Conservation (phyloP, 257 asterid genomes). For the Ilex aquifolium region DNA sequence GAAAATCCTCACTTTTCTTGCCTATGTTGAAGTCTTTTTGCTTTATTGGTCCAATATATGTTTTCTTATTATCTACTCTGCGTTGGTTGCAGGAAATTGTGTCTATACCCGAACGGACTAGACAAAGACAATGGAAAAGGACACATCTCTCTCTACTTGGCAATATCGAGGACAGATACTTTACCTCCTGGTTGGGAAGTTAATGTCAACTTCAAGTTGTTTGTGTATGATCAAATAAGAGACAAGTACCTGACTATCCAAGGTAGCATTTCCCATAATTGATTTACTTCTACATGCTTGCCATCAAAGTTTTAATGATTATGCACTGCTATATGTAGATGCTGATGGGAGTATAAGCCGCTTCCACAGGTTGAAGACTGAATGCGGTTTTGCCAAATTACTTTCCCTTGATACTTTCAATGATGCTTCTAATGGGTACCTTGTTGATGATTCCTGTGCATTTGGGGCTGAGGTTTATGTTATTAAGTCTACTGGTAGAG, state of each 20-base stretch:
- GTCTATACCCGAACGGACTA: constrained; percentile 10
- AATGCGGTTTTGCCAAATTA: constrained; percentile 5
- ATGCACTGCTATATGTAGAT: neutral
- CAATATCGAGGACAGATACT: neutral
- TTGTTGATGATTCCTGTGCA: neutral
- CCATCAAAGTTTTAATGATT: no score
- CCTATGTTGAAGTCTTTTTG: no score
- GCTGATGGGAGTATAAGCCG: neutral
- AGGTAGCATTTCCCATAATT: neutral
- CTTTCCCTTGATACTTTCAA: neutral
- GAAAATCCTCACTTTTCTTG: no score
- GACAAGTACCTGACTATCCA: constrained; percentile 11
- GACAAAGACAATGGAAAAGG: constrained; percentile 4
- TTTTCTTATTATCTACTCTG: no score
- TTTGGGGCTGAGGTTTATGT: no score
- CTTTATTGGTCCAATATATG: no score
- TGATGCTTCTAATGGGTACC: constrained; percentile 7
- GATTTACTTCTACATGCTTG: no score
- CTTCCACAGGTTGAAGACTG: constrained; percentile 1
- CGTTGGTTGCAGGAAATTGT: constrained; percentile 5
- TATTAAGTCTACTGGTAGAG: no score
- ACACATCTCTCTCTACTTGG: constrained; percentile 7
- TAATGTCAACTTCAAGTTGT: neutral
- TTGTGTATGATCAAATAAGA: constrained; percentile 1
- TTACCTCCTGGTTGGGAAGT: constrained; percentile 16